Evolutionary conservation across 208 protist species (phyloP).

Genomic region (Crithidia mellificae): DNA sequence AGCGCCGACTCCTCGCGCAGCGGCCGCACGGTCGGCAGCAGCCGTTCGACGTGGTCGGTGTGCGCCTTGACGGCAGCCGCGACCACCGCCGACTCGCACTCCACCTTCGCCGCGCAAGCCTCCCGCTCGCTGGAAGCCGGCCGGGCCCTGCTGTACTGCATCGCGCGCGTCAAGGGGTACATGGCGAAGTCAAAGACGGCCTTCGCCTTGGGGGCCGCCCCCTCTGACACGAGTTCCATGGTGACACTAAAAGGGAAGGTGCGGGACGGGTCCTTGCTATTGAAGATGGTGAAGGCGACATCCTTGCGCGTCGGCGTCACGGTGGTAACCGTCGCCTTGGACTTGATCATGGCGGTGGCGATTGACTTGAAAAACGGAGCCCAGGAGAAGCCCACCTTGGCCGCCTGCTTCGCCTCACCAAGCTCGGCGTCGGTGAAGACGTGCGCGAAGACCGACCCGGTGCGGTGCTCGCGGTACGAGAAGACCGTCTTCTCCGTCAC

Average conservation of each 20-base stretch:
- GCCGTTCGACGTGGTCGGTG: slow-evolving; percentile 39
- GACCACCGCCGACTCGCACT: slow-evolving; percentile 46
- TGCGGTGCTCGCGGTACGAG: slow-evolving; percentile 58
- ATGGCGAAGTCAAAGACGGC: slow-evolving; percentile 63
- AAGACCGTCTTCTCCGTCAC: slow-evolving; percentile 59
- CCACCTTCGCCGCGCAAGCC: slow-evolving; percentile 28
- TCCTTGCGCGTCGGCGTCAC: slow-evolving; percentile 32
- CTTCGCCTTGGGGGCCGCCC: slow-evolving; percentile 21
- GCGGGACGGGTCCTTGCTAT: slow-evolving; percentile 57
- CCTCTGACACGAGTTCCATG: slow-evolving; percentile 57
- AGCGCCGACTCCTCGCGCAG: slow-evolving; percentile 70
- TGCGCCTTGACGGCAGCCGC: slow-evolving; percentile 32
- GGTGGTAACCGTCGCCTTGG: slow-evolving; percentile 49
- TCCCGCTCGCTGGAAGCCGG: slow-evolving; percentile 26
- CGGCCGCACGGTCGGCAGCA: slow-evolving; percentile 64
- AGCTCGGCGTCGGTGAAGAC: slow-evolving; percentile 74
- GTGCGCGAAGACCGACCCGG: slow-evolving; percentile 58
- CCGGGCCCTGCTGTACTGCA: slow-evolving; percentile 43
- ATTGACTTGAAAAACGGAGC: slow-evolving; percentile 88
- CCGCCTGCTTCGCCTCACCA: slow-evolving; percentile 48
- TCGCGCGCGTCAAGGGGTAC: slow-evolving; percentile 54
- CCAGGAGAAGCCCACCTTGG: slow-evolving; percentile 62
- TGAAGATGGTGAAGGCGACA: slow-evolving; percentile 62
- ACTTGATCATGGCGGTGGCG: slow-evolving; percentile 73
- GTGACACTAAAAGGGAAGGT: slow-evolving; percentile 56